Conservation (phyloP, 208 protist genomes). For the Acanthamoeba polyphaga region DNA sequence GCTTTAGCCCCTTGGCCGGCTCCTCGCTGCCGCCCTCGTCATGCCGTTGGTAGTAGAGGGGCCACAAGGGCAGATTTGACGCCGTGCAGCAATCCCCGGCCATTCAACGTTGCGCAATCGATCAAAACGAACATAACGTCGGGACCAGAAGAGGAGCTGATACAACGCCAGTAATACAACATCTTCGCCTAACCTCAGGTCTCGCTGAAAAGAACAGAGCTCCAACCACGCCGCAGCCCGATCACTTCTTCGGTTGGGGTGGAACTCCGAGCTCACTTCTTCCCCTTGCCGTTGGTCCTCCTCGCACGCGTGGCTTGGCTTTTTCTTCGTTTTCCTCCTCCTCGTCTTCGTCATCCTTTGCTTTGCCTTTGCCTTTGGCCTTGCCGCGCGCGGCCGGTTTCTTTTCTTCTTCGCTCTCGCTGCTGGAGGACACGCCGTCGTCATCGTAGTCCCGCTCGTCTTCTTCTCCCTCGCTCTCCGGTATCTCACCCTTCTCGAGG, state of each 20-base stretch:
- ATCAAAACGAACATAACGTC: too few relatives aligned
- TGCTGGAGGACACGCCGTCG: background rate
- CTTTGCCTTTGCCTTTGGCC: background rate
- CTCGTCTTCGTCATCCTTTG: background rate
- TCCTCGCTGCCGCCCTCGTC: background rate
- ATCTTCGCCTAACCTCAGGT: too few relatives aligned
- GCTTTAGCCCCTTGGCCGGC: background rate
- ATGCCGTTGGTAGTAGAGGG: background rate
- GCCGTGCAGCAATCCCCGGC: background rate
- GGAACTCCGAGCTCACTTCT: background rate
- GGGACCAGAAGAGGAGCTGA: too few relatives aligned
- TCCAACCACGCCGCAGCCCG: too few relatives aligned
- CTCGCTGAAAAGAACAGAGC: too few relatives aligned
- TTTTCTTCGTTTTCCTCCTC: background rate
- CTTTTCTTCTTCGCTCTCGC: background rate
- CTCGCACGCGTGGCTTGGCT: background rate
- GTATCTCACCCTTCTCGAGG: constrained; percentile 4
- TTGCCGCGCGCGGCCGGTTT: background rate
- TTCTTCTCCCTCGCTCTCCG: constrained; percentile 25
- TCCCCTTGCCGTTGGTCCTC: background rate
- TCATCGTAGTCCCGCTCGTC: background rate
- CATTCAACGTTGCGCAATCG: too few relatives aligned
- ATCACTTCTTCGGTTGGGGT: too few relatives aligned
- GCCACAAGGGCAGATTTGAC: constrained; percentile 28
- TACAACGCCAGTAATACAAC: too few relatives aligned